Conservation (phyloP, 148 eudicot species). For the Camellia sinensis region DNA sequence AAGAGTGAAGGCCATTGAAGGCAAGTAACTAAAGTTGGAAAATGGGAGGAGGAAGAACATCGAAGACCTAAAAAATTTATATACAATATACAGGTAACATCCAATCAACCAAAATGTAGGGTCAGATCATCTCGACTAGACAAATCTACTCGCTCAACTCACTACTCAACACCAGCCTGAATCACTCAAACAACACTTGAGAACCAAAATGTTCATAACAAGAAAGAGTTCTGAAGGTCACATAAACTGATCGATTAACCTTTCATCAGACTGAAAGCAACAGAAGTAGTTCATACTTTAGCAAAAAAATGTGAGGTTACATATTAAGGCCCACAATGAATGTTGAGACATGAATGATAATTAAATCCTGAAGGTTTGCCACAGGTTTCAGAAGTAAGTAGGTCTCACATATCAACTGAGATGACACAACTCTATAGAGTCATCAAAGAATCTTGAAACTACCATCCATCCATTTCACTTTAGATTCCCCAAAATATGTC, state of each 20-base stretch:
- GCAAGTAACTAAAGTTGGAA: conserved; percentile 3
- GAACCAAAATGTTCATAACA: not conserved
- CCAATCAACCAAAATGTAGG: conserved; percentile 3
- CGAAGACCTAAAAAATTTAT: not conserved
- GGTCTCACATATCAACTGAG: not conserved
- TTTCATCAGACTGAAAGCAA: not conserved
- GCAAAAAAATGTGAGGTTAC: not conserved
- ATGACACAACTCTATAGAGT: not conserved
- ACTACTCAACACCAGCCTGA: not conserved
- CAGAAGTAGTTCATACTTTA: not conserved
- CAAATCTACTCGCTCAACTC: not conserved
- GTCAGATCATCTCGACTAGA: not conserved
- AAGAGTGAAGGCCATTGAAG: not conserved
- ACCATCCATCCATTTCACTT: not conserved
- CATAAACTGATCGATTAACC: not conserved
- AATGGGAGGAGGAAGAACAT: not conserved
- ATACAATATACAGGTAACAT: not conserved
- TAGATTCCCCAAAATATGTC: not conserved
- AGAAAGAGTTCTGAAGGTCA: not conserved
- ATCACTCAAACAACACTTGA: not conserved
- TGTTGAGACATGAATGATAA: not conserved
- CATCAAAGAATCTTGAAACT: not conserved
- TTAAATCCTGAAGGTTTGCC: not conserved
- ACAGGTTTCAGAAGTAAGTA: not conserved
- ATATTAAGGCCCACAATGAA: not conserved